Percentiles rank a stretch among this genome's conserved stretches.
Evolutionary conservation across 441 rosid species (phyloP).

Genomic region (Pelargonium fulgidum): DNA sequence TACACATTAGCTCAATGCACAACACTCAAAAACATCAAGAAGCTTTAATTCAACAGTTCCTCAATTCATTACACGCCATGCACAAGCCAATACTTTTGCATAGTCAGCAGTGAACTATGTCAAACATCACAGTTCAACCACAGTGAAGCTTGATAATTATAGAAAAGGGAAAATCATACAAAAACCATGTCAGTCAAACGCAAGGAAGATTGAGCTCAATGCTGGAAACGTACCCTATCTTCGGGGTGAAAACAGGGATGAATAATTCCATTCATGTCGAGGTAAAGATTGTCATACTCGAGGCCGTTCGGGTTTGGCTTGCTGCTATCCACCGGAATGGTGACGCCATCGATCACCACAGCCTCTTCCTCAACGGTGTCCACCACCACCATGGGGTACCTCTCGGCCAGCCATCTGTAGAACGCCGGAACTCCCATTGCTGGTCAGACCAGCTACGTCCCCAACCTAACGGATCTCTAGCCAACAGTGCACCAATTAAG

Average conservation of each 20-base stretch:
- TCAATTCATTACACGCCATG: no score
- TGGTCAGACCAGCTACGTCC: slow-evolving; percentile 10
- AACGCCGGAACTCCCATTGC: slow-evolving; percentile 83
- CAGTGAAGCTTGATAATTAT: neutral
- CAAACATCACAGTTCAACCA: neutral
- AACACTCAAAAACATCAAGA: neutral
- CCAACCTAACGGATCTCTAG: no score
- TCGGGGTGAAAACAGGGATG: slow-evolving; percentile 96
- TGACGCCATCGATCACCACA: slow-evolving; percentile 57
- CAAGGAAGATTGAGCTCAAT: neutral
- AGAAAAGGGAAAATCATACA: neutral
- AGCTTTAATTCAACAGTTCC: neutral
- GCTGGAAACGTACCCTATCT: slow-evolving; percentile 46
- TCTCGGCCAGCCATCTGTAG: slow-evolving; percentile 84
- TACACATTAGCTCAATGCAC: neutral
- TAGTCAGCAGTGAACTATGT: neutral
- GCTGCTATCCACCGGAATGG: slow-evolving; percentile 79
- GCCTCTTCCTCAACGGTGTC: slow-evolving; percentile 74
- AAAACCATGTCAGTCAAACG: no score
- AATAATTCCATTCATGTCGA: slow-evolving; percentile 88
- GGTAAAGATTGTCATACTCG: slow-evolving; percentile 79
- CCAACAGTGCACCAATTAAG: no score
- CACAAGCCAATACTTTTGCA: no score
- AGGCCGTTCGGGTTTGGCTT: slow-evolving; percentile 64
- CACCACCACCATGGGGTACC: slow-evolving; percentile 63